Base-by-base conservation (phyloP, 2,329 filamentous ascomycete genomes). In the Sphaerulina musiva region DNA sequence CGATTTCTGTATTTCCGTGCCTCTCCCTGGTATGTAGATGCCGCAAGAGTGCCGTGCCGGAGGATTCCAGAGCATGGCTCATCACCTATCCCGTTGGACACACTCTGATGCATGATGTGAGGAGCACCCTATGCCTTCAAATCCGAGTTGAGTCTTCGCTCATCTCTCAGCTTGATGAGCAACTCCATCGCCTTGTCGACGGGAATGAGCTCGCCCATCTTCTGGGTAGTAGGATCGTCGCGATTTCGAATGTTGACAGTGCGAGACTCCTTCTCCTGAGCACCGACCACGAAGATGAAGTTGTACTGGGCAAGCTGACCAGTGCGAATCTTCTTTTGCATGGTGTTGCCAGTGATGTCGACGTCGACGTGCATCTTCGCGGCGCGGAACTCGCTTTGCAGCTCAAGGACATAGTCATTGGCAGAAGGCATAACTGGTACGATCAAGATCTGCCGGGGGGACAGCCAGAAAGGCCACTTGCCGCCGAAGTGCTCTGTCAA, bases 381-480 rank as follows among this genome's bases (percentile, higher is more conserved):
- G 9, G 56, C 57, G 66, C 84, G 81, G 74, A 91, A 85, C 58
- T 84, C 75, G 56, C 73, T 71, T 66, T 86, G 82, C 6, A 92
- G 82, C 71, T 92, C 86, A 67, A 84, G 77, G 59, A 87, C 87
- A 70, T 93, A 90, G 67, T 84, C 83, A 65, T 83, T 80, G 64
- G 80, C 85, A 44, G 80, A 78, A 48, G 85, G 84, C 73, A 87
- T 87, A 57, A 89, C 86, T 7, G 87, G 87, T 58, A 91, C 84
- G 59, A 93, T 81, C 63, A 87, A 78, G 59, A 93, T 82, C 72
- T 93, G 88, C 48, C 88, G 81, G n/a, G 87, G 88, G 63, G 84
- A 88, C 58, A 93, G 75, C 88, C 88, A 93, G 78, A 92, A 89
- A 1, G 88, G 88, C 88, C 88, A 93, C 75, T 90, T 90, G 64